These are phyloP conservation scores for Botryotinia convoluta DNA, from an alignment of 2,329 filamentous ascomycete genomes.

Conservation along the genomic window DNA sequence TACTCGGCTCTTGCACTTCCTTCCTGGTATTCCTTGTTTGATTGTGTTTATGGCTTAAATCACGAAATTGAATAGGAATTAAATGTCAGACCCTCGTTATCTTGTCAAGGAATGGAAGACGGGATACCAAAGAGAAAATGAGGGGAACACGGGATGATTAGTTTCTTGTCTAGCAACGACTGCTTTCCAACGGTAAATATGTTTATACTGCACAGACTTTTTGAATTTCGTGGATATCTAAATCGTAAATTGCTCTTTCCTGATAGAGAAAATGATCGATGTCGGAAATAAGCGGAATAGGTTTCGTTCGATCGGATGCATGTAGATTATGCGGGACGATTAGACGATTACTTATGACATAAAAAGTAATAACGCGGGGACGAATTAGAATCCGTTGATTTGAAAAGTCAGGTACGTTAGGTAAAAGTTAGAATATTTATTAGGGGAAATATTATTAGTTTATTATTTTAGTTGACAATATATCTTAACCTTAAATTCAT, in stretches of 20 bases:
- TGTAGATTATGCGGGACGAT: background rate
- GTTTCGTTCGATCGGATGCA: background rate
- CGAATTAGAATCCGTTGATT: background rate
- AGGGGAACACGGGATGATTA: background rate
- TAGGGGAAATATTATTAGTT: background rate
- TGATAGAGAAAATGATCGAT: background rate
- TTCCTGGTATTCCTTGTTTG: slow-evolving; percentile 10
- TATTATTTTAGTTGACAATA: background rate
- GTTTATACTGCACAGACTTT: background rate
- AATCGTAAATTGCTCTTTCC: background rate
- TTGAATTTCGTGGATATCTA: background rate
- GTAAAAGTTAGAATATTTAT: background rate
- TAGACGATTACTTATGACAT: background rate
- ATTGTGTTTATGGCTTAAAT: background rate
- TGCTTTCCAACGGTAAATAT: background rate
- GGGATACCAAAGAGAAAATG: background rate
- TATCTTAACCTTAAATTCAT: background rate
- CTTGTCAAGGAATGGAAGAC: too few species aligned
- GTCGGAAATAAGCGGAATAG: slow-evolving; percentile 8
- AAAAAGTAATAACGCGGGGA: slow-evolving; percentile 11
- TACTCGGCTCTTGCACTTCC: slow-evolving; percentile 6
- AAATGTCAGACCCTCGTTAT: background rate
- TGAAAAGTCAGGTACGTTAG: background rate
- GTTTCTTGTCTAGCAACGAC: background rate
- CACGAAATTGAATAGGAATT: background rate